These are phyloP conservation scores for Rosa hybrid DNA, from an alignment of 331 rosid species.

Conservation along the genomic window DNA sequence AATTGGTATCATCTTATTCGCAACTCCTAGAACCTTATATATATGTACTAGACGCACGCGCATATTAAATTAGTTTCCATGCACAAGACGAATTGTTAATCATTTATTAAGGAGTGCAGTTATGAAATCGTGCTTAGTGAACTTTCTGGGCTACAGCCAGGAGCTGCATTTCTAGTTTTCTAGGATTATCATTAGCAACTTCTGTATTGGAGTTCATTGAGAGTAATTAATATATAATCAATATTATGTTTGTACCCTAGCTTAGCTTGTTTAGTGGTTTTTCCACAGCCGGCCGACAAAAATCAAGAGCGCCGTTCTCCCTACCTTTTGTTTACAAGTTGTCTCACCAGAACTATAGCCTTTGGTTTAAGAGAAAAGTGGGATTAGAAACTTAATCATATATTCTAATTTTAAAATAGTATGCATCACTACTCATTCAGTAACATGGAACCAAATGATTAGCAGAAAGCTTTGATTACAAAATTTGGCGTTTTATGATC, in stretches of 20 bases:
- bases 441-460: constrained; percentile 26
- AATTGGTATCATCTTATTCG: background rate
- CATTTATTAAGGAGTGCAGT: background rate
- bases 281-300: constrained; percentile 67
- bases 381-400: constrained; percentile 4
- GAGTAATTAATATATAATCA: background rate
- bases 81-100: background rate
- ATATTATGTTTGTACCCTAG: constrained; percentile 4
- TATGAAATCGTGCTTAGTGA: background rate
- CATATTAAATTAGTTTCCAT: background rate
- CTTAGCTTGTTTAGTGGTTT: constrained; percentile 45
- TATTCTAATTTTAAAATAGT: background rate
- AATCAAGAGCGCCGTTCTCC: constrained; percentile 35
- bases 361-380: constrained; percentile 24
- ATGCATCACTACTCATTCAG: constrained; percentile 25
- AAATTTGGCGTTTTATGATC: background rate
- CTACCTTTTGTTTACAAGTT: constrained; percentile 18
- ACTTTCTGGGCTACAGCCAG: background rate
- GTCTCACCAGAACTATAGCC: constrained; percentile 23
- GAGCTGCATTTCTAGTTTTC: constrained; percentile 4
- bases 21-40: background rate
- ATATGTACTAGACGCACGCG: background rate
- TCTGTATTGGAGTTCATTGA: background rate
- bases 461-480: constrained; percentile 13
- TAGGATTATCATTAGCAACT: background rate